A percentile compares a stretch with the other conserved stretches of the same genome.
Evolutionary conservation across 2,329 filamentous ascomycete species (phyloP).

Genomic region (Curvularia spicifera): DNA sequence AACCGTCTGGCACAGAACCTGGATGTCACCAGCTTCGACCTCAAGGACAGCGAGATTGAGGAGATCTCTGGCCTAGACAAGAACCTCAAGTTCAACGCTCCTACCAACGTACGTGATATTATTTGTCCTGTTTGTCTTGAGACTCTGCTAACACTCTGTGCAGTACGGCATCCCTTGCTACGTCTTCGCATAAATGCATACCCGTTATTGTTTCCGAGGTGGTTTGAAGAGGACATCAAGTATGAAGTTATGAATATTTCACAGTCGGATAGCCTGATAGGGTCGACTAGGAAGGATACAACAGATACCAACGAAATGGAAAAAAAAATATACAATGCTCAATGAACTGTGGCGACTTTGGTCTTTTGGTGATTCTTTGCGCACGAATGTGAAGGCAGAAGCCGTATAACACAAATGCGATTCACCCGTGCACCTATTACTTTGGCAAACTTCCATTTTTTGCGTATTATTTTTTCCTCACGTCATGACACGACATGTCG

Average conservation of each 20-base stretch:
- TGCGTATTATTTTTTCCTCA: background rate
- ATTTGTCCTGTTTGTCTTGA: background rate
- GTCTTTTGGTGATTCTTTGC: too few relatives aligned
- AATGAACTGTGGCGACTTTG: background rate
- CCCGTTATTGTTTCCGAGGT: background rate
- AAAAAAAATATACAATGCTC: background rate
- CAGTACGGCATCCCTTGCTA: constrained; percentile 49
- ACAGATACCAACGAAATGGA: background rate
- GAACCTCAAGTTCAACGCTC: constrained; percentile 44
- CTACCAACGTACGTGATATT: constrained; percentile 41
- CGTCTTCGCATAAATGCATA: constrained; percentile 37
- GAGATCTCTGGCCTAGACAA: constrained; percentile 42
- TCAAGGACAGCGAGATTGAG: constrained; percentile 38
- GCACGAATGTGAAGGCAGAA: background rate
- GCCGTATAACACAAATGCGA: background rate
- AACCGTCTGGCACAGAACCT: constrained; percentile 44
- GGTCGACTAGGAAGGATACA: background rate
- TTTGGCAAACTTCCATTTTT: too few relatives aligned
- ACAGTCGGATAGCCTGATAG: background rate
- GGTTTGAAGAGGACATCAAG: background rate
- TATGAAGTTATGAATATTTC: constrained; percentile 4
- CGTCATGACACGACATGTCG: background rate
- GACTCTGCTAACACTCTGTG: constrained; percentile 20
- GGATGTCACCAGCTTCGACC: constrained; percentile 41
- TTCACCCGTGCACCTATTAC: background rate